Conservation (phyloP, 164 flowering plant species). For the Euptelea pleiosperma region DNA sequence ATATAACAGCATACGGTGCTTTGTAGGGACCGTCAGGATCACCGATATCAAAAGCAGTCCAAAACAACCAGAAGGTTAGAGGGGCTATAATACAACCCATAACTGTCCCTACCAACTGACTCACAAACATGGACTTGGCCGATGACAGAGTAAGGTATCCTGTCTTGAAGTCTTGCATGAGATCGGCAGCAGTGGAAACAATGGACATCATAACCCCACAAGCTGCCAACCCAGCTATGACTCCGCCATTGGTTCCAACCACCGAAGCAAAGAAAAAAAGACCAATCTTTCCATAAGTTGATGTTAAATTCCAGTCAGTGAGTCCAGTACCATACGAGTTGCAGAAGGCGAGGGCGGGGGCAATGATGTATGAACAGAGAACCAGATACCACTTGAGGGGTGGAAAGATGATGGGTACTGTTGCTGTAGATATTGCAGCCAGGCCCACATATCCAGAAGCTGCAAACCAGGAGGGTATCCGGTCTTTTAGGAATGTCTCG, state of each 20-base stretch:
- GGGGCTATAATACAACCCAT: conserved; percentile 97
- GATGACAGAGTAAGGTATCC: conserved; percentile 93
- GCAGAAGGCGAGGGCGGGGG: conserved; percentile 97
- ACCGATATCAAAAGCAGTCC: conserved; percentile 93
- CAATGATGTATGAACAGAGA: conserved; percentile 67
- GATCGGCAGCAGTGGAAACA: conserved; percentile 96
- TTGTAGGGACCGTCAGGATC: conserved; percentile 88
- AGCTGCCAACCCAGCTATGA: conserved; percentile 86
- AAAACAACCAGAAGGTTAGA: conserved; percentile 90
- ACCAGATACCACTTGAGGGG: conserved; percentile 90
- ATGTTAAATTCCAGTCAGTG: conserved; percentile 87
- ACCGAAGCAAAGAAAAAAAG: conserved; percentile 78
- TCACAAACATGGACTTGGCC: conserved; percentile 90
- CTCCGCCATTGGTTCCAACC: conserved; percentile 84
- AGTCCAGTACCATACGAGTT: conserved; percentile 96
- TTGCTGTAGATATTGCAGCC: conserved; percentile 81
- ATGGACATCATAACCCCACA: conserved; percentile 97
- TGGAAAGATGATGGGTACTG: conserved; percentile 80
- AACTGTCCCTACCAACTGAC: conserved; percentile 83
- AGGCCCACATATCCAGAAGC: conserved; percentile 79
- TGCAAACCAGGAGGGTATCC: conserved; percentile 82
- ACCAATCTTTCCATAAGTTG: conserved; percentile 92
- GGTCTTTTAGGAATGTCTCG: conserved; percentile 66
- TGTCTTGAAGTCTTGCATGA: conserved; percentile 97
- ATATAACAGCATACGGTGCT: conserved; percentile 91